Conservation (phyloP, 108 stramenopile genomes). For the Cyclotella sp. region DNA sequence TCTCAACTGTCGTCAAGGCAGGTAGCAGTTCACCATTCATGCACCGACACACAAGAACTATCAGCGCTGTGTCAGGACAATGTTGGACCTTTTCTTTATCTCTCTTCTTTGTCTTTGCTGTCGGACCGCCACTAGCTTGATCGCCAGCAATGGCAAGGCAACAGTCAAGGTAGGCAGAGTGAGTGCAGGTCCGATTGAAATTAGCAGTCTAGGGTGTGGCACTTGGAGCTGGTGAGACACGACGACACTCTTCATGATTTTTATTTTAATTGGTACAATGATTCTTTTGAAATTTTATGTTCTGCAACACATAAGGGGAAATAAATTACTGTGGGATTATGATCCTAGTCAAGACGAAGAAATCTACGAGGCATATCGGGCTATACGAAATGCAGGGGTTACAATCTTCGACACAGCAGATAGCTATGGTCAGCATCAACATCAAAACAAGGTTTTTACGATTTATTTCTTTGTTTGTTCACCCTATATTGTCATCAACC, state of each 20-base stretch:
- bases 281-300: neutral
- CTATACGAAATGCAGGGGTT: conserved; percentile 76
- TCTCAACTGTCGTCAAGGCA: too few relatives aligned
- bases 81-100: neutral
- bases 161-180: conserved; percentile 59
- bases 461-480: neutral
- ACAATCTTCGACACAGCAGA: conserved; percentile 90
- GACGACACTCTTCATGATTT: neutral
- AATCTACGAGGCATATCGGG: conserved; percentile 73
- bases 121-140: conserved; percentile 1
- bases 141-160: conserved; percentile 6
- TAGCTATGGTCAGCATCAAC: conserved; percentile 54
- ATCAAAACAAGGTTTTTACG: neutral
- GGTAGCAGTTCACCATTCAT: too few relatives aligned
- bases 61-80: too few relatives aligned
- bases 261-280: neutral
- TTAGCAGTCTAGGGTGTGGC: conserved; percentile 75
- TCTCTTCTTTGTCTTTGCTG: conserved; percentile 18
- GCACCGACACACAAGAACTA: too few relatives aligned
- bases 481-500: neutral
- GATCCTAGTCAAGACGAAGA: conserved; percentile 84
- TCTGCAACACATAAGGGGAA: conserved; percentile 49
- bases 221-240: conserved; percentile 72
- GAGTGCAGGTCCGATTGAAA: conserved; percentile 72
- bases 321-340: conserved; percentile 80